These are phyloP conservation scores for Macadamia integrifolia DNA, from an alignment of 164 flowering plant species.

Conservation along the genomic window DNA sequence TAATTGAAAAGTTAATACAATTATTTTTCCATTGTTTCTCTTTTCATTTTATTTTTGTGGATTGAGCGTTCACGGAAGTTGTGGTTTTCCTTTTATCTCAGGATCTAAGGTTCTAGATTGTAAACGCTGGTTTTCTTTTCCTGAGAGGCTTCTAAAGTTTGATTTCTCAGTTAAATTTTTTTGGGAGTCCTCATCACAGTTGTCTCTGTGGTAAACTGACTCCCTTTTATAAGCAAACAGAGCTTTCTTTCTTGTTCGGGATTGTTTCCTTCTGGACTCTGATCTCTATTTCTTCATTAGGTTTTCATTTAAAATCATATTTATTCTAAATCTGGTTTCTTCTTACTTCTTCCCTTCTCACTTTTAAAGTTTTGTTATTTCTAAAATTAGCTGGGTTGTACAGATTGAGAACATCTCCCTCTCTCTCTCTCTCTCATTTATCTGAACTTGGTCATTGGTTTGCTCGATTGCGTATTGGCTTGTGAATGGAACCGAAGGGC, in stretches of 20 bases:
- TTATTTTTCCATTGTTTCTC: too few species aligned
- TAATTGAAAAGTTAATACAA: too few species aligned
- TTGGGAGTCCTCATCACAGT: not conserved
- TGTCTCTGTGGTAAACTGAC: not conserved
- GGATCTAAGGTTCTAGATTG: conserved; percentile 26
- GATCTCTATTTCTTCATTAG: not conserved
- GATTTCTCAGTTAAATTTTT: not conserved
- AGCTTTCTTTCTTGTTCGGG: not conserved
- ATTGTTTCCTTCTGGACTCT: not conserved
- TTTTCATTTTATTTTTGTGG: conserved; percentile 13
- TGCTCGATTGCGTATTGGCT: not conserved
- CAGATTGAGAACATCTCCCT: not conserved
- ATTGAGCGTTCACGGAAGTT: conserved; percentile 19
- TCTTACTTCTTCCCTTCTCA: not conserved
- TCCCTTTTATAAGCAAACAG: not conserved
- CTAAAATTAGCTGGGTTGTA: not conserved
- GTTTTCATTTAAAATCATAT: not conserved
- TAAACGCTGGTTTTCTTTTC: too few species aligned
- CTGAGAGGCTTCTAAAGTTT: not conserved
- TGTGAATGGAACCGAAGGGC: conserved; percentile 19
- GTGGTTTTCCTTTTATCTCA: conserved; percentile 16
- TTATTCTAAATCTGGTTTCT: not conserved
- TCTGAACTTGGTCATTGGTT: too few species aligned
- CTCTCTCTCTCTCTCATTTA: not conserved
- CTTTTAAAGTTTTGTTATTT: not conserved